A percentile compares a stretch with the other conserved stretches of the same genome.
Conservation (phyloP, 2,329 filamentous ascomycete genomes). For the Fusarium piperis region DNA sequence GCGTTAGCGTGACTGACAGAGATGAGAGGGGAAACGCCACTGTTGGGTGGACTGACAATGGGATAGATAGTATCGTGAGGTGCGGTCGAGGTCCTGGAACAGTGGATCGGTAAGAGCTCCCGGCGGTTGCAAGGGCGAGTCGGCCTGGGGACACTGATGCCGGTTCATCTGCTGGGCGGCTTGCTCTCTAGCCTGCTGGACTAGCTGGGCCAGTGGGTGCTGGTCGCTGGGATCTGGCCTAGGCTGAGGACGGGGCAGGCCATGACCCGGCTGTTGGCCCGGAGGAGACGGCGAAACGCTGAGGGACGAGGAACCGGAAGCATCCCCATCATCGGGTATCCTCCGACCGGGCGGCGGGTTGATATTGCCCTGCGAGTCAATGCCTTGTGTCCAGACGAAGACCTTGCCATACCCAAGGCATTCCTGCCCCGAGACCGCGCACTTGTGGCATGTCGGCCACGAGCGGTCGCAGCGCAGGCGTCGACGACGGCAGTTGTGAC, state of each 20-base stretch:
- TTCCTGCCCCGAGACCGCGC: slow-evolving; percentile 61
- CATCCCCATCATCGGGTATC: slow-evolving; percentile 32
- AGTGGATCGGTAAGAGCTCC: slow-evolving; percentile 61
- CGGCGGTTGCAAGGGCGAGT: slow-evolving; percentile 33
- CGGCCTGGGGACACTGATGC: slow-evolving; percentile 9
- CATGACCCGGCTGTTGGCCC: slow-evolving; percentile 5
- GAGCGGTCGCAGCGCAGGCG: slow-evolving; percentile 71
- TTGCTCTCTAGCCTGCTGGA: slow-evolving; percentile 30
- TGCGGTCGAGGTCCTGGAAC: slow-evolving; percentile 61
- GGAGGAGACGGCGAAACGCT: slow-evolving; percentile 2
- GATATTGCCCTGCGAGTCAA: slow-evolving; percentile 60
- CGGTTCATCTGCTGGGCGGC: slow-evolving; percentile 23
- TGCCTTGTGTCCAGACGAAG: slow-evolving; percentile 67
- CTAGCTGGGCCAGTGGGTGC: slow-evolving; percentile 30
- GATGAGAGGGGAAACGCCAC: slow-evolving; percentile 9
- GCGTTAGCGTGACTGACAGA: slow-evolving; percentile 38
- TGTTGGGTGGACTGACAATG: slow-evolving; percentile 53
- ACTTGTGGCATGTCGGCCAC: slow-evolving; percentile 68
- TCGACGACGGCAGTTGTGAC: slow-evolving; percentile 70
- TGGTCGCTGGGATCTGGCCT: slow-evolving; percentile 34
- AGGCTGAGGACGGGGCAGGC: slow-evolving; percentile 20
- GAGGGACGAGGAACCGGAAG: slow-evolving; percentile 20
- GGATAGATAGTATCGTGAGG: slow-evolving; percentile 58
- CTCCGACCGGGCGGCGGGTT: slow-evolving; percentile 44
- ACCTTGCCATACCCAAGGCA: slow-evolving; percentile 71